These are phyloP conservation scores for Cladophialophora immunda DNA, from an alignment of 2,329 filamentous ascomycete genomes.

Conservation along the genomic window DNA sequence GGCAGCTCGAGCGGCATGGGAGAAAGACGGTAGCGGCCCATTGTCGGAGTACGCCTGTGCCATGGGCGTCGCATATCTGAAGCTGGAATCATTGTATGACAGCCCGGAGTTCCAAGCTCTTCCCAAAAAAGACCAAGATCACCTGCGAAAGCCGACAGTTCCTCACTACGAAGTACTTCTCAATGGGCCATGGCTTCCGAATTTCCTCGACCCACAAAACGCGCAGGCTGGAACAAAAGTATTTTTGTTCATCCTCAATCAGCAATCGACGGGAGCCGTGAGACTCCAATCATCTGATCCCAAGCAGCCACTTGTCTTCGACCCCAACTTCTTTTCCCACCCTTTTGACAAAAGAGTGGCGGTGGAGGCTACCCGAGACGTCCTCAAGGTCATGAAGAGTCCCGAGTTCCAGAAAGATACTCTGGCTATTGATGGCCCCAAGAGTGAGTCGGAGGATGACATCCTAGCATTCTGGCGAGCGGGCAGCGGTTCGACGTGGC, in stretches of 20 bases:
- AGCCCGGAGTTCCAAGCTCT: constrained; percentile 62
- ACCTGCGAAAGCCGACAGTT: constrained; percentile 59
- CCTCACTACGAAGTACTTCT: constrained; percentile 65
- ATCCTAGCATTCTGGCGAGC: constrained; percentile 58
- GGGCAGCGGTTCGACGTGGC: constrained; percentile 60
- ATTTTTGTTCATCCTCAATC: constrained; percentile 64
- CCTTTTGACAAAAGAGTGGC: constrained; percentile 64
- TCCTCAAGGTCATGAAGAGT: constrained; percentile 53
- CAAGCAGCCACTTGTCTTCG: constrained; percentile 59
- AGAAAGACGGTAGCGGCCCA: constrained; percentile 51
- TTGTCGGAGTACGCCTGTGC: constrained; percentile 46
- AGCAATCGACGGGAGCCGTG: constrained; percentile 62
- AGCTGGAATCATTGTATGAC: constrained; percentile 51
- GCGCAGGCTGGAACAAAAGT: constrained; percentile 46
- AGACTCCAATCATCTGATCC: constrained; percentile 64
- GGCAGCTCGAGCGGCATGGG: constrained; percentile 59
- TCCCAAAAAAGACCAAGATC: constrained; percentile 53
- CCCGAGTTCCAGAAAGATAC: constrained; percentile 57
- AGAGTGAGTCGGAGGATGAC: constrained; percentile 62
- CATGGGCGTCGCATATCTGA: constrained; percentile 51
- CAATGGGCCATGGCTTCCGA: constrained; percentile 29
- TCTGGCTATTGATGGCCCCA: constrained; percentile 52
- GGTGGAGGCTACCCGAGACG: constrained; percentile 60
- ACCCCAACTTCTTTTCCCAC: constrained; percentile 62
- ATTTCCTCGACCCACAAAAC: constrained; percentile 39